A percentile compares a stretch with the other conserved stretches of the same genome.
phyloP scores from a whole-genome alignment of 306 rosid genomes.

The Luffa acutangula region DNA sequence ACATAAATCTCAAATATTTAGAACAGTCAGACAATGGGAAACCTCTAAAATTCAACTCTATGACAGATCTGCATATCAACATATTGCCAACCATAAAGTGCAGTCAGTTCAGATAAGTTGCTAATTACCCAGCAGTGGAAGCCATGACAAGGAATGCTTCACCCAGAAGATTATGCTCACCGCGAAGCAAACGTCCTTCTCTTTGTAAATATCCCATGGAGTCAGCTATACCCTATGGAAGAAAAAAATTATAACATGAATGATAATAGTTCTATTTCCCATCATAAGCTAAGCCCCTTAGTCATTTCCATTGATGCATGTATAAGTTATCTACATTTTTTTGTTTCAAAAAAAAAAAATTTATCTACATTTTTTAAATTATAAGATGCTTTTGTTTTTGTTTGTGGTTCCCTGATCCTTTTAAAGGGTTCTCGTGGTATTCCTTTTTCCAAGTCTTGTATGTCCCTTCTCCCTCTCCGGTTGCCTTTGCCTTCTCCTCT shows the following conservation, averaged over 20 bases:
- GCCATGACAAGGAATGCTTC: conserved; percentile 99
- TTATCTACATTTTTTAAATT: not conserved
- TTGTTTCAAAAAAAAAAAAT: too few relatives aligned
- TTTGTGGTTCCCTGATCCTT: not conserved
- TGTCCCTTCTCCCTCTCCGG: not conserved
- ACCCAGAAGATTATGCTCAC: conserved; percentile 93
- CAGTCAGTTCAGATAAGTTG: not conserved
- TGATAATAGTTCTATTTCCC: conserved; percentile 9
- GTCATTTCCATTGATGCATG: not conserved
- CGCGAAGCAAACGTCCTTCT: conserved; percentile 77
- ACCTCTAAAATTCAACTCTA: not conserved
- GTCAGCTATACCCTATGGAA: conserved; percentile 78
- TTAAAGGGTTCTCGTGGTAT: not conserved
- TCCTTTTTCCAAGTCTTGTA: not conserved
- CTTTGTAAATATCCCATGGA: conserved; percentile 76
- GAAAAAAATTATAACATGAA: conserved; percentile 23
- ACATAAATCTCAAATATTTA: not conserved
- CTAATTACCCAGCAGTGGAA: conserved; percentile 82
- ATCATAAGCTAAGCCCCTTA: not conserved
- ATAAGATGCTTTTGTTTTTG: not conserved
- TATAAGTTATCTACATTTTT: not conserved
- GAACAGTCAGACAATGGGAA: not conserved
- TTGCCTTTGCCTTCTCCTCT: not conserved
- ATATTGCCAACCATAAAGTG: not conserved
- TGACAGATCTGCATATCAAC: not conserved